Evolutionary conservation across 2,329 filamentous ascomycete species (phyloP).

Genomic region (Apiospora sp.): DNA sequence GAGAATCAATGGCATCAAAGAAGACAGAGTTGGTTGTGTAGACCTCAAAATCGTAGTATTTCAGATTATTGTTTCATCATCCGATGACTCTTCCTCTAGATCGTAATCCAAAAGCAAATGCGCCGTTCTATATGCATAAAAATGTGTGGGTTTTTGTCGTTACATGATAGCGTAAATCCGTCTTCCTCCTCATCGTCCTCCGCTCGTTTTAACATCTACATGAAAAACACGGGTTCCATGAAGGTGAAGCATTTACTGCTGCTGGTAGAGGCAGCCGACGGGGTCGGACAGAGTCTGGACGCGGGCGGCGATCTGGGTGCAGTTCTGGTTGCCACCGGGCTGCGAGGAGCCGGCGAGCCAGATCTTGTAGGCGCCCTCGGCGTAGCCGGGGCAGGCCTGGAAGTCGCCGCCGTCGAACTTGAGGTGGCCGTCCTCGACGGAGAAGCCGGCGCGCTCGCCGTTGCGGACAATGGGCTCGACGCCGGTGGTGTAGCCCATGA

Average conservation of each 20-base stretch:
- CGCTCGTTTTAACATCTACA: background rate
- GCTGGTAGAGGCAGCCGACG: constrained; percentile 47
- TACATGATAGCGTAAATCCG: background rate
- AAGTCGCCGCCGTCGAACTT: constrained; percentile 53
- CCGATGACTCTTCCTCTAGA: background rate
- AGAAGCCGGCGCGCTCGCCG: constrained; percentile 56
- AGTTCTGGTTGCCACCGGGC: constrained; percentile 48
- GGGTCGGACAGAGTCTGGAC: constrained; percentile 41
- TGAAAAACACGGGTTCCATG: background rate
- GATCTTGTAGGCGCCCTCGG: constrained; percentile 52
- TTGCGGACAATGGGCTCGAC: constrained; percentile 48
- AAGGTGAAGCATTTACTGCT: background rate
- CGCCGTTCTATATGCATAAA: constrained; percentile 12
- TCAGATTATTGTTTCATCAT: constrained; percentile 21
- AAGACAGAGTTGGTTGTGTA: too few relatives aligned
- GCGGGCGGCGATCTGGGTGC: constrained; percentile 46
- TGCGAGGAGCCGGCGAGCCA: constrained; percentile 40
- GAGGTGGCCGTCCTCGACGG: constrained; percentile 53
- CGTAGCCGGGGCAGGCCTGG: constrained; percentile 60
- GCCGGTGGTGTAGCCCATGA: constrained; percentile 56
- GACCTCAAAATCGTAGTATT: constrained; percentile 19
- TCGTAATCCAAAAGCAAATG: background rate
- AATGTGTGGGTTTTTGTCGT: background rate
- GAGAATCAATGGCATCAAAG: background rate
- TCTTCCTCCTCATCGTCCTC: background rate